Conservation (phyloP, 352 stramenopile genomes). For the Elongisporangium anandrum region DNA sequence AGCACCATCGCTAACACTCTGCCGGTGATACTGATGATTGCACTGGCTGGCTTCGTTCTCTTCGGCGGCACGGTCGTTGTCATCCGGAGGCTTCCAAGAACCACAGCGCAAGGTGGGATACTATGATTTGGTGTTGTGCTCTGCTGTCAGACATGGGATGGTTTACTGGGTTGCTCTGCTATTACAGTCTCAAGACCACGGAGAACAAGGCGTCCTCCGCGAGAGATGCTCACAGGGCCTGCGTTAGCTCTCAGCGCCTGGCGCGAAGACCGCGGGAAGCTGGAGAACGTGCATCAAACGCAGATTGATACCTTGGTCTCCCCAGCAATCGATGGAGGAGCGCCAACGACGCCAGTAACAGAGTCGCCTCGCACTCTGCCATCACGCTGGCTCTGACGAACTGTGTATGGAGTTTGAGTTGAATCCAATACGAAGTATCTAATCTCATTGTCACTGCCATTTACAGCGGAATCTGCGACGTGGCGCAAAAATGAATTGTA, state of each 20-base stretch:
- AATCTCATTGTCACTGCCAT: no score
- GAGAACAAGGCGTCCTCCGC: neutral
- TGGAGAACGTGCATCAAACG: neutral
- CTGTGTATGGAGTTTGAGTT: no score
- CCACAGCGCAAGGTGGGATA: neutral
- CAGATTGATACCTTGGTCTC: neutral
- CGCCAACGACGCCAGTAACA: neutral
- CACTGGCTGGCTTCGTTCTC: neutral
- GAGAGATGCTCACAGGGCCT: neutral
- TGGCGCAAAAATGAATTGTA: neutral
- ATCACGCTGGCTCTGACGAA: neutral
- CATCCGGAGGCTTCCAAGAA: neutral
- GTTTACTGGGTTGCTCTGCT: neutral
- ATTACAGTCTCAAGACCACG: neutral
- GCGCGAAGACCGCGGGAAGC: neutral
- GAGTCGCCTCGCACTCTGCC: neutral
- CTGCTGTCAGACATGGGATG: no score
- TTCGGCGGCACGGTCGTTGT: neutral
- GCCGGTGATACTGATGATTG: neutral
- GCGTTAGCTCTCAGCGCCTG: neutral
- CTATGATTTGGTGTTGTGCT: neutral
- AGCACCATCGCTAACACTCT: neutral
- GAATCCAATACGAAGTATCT: no score
- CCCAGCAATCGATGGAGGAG: neutral
- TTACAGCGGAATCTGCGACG: neutral